phyloP scores from a whole-genome alignment of 139 green algal genomes.

The Chlamydomonas incerta region DNA sequence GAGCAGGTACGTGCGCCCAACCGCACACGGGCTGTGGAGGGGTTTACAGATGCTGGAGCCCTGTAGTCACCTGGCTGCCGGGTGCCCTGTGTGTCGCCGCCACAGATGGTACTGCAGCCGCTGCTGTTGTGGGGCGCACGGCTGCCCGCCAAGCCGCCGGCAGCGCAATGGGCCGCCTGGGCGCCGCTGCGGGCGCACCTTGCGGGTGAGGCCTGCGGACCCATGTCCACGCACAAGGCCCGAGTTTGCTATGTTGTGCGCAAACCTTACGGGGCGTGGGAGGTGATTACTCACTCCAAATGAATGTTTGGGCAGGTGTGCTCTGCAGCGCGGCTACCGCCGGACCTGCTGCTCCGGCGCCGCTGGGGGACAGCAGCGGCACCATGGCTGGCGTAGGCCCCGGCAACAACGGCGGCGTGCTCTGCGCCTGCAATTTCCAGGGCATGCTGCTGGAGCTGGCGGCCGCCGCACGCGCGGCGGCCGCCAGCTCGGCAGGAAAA shows the following conservation, averaged over 20 bases:
- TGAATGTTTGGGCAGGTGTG: no score
- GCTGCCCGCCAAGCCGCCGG: slow-evolving; percentile 23
- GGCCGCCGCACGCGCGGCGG: neutral
- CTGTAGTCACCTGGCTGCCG: no score
- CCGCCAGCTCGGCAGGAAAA: no score
- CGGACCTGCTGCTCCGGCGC: no score
- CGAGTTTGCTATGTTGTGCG: no score
- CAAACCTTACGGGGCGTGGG: no score
- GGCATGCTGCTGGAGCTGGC: neutral
- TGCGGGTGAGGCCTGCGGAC: no score
- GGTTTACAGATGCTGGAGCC: no score
- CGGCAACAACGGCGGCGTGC: neutral
- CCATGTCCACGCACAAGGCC: no score
- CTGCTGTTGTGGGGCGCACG: slow-evolving; percentile 14
- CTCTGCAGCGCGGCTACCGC: neutral
- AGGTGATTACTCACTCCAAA: no score
- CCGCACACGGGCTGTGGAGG: no score
- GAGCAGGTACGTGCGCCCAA: neutral
- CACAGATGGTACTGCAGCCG: neutral
- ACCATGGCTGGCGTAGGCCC: neutral
- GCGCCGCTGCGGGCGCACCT: neutral
- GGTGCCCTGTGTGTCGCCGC: no score
- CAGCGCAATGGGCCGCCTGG: neutral
- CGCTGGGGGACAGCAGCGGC: neutral
- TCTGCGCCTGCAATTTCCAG: neutral